These are phyloP conservation scores for Arthrinium puccinioides DNA, from an alignment of 2,329 filamentous ascomycete genomes.

Conservation along the genomic window DNA sequence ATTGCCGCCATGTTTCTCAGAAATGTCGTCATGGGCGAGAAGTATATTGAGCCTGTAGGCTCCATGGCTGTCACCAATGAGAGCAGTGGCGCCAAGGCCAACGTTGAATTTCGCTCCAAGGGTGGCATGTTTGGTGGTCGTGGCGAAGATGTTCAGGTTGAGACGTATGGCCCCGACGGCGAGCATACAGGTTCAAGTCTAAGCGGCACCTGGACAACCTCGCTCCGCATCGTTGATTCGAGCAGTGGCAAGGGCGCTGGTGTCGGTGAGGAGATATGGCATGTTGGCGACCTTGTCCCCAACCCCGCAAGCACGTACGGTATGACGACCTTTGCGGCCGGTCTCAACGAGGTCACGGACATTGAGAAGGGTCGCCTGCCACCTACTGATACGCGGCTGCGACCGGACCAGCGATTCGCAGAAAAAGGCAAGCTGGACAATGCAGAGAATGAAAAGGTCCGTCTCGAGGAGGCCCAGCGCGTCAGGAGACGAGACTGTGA, in stretches of 20 bases:
- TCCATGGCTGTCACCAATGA: conserved; percentile 84
- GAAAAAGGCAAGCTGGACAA: conserved; percentile 77
- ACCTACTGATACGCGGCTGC: conserved; percentile 72
- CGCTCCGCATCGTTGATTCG: conserved; percentile 58
- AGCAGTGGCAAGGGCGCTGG: conserved; percentile 46
- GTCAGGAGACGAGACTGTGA: conserved; percentile 68
- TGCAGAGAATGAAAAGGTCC: conserved; percentile 76
- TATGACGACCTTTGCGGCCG: conserved; percentile 77
- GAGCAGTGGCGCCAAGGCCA: conserved; percentile 71
- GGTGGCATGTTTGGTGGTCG: conserved; percentile 97
- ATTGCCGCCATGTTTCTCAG: conserved; percentile 84
- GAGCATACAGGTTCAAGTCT: conserved; percentile 60
- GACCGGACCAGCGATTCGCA: conserved; percentile 80
- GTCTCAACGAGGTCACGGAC: conserved; percentile 78
- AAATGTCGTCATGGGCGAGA: conserved; percentile 96
- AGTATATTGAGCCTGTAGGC: conserved; percentile 92
- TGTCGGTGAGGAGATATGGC: conserved; percentile 74
- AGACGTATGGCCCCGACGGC: conserved; percentile 63
- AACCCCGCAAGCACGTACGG: conserved; percentile 78
- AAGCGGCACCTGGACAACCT: conserved; percentile 76
- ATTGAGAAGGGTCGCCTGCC: conserved; percentile 71
- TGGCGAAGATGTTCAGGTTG: conserved; percentile 79
- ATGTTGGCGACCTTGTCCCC: conserved; percentile 67
- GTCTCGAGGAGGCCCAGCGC: conserved; percentile 80
- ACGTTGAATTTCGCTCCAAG: conserved; percentile 87